These are phyloP conservation scores for Calonectria hawksworthii DNA, from an alignment of 2,329 filamentous ascomycete species.

Conservation along the genomic window DNA sequence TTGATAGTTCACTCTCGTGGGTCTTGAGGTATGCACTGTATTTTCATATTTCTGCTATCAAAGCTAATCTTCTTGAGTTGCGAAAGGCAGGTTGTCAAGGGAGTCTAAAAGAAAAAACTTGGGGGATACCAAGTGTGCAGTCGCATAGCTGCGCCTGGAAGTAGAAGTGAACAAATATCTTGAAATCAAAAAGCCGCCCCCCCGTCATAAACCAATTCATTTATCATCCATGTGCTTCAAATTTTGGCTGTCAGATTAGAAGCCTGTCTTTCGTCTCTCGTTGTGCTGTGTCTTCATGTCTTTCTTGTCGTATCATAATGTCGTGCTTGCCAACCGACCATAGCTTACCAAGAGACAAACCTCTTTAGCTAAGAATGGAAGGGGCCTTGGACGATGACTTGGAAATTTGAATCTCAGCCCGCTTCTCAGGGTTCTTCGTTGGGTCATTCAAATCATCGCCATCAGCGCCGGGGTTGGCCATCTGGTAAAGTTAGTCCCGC, in stretches of 20 bases:
- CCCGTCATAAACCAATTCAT: neutral
- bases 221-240: neutral
- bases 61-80: conserved; percentile 8
- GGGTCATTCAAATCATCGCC: conserved; percentile 59
- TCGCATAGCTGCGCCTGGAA: neutral
- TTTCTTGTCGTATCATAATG: neutral
- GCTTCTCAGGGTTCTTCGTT: conserved; percentile 59
- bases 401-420: conserved; percentile 43
- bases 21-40: neutral
- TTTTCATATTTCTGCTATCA: neutral
- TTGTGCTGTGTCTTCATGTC: neutral
- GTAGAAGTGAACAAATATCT: neutral
- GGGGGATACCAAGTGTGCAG: neutral
- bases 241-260: neutral
- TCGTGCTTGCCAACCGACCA: neutral
- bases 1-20: neutral
- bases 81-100: neutral
- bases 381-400: conserved; percentile 33
- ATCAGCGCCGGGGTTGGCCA: conserved; percentile 63
- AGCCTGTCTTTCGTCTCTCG: conserved; percentile 15
- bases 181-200: neutral
- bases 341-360: neutral
- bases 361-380: conserved; percentile 37
- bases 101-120: neutral
- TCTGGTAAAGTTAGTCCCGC: conserved; percentile 42